phyloP scores from a whole-genome alignment of 2,329 filamentous ascomycete genomes.

The Mycosphaerella arachidis region DNA sequence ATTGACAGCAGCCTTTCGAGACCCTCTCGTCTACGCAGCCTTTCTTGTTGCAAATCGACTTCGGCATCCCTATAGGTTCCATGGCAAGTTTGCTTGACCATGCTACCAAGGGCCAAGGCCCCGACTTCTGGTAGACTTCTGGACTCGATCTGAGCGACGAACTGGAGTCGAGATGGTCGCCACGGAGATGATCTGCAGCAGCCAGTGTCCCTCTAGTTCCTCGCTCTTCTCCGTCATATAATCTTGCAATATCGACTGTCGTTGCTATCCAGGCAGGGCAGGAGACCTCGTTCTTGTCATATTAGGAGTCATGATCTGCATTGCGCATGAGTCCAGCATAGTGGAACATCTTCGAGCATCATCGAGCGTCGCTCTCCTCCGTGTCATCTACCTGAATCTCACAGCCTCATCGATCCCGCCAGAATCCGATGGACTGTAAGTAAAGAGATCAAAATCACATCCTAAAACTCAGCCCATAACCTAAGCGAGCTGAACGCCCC shows the following conservation, averaged over 20 bases:
- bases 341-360: too few species aligned
- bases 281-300: background rate
- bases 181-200: background rate
- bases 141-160: background rate
- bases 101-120: background rate
- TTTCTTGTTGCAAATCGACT: background rate
- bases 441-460: background rate
- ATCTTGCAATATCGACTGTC: background rate
- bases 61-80: background rate
- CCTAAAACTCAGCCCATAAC: background rate
- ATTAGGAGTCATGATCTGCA: background rate
- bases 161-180: background rate
- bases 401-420: background rate
- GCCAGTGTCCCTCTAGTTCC: background rate
- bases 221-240: background rate
- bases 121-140: background rate
- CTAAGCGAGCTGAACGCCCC: background rate
- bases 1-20: background rate
- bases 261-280: background rate
- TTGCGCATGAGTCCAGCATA: background rate
- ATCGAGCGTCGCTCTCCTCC: background rate
- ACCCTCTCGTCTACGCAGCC: background rate
- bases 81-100: background rate
- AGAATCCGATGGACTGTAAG: background rate
- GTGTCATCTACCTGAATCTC: background rate